Percentiles rank a stretch among this genome's conserved stretches.
Evolutionary conservation across 2,329 filamentous ascomycete genomes (phyloP).

Genomic region (Fonsecaea monophora): DNA sequence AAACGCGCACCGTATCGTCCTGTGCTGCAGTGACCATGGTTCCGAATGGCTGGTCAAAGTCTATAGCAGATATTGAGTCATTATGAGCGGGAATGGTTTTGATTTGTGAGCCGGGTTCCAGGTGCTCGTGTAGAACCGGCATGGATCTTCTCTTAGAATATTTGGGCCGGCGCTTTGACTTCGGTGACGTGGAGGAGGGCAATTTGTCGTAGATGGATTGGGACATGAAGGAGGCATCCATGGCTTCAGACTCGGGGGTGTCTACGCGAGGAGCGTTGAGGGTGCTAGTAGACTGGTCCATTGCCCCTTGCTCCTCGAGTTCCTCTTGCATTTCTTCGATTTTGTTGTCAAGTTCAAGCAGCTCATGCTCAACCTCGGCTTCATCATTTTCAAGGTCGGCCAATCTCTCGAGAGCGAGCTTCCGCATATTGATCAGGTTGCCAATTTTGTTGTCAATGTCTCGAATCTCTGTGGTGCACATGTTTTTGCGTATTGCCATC

Average conservation of each 20-base stretch:
- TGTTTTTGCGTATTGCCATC: slow-evolving; percentile 91
- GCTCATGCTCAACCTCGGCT: slow-evolving; percentile 84
- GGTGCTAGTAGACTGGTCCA: slow-evolving; percentile 43
- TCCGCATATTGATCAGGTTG: slow-evolving; percentile 90
- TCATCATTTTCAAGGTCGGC: slow-evolving; percentile 90
- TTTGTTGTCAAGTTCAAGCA: slow-evolving; percentile 66
- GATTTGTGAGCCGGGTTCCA: slow-evolving; percentile 86
- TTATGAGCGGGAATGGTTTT: slow-evolving; percentile 87
- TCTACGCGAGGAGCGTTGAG: slow-evolving; percentile 45
- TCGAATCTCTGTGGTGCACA: slow-evolving; percentile 93
- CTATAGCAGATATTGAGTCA: slow-evolving; percentile 85
- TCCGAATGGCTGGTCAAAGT: slow-evolving; percentile 97
- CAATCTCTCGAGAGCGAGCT: slow-evolving; percentile 85
- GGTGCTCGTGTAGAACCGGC: slow-evolving; percentile 94
- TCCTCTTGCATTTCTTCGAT: slow-evolving; percentile 69
- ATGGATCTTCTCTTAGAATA: slow-evolving; percentile 75
- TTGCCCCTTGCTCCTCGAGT: slow-evolving; percentile 49
- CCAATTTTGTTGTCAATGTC: slow-evolving; percentile 97
- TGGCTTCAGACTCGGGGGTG: slow-evolving; percentile 58
- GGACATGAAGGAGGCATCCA: slow-evolving; percentile 82
- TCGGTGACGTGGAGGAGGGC: slow-evolving; percentile 60
- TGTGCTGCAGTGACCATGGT: slow-evolving; percentile 90
- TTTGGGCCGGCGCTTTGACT: slow-evolving; percentile 56
- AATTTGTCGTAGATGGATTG: slow-evolving; percentile 97
- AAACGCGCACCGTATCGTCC: slow-evolving; percentile 93